Percentiles rank a stretch among this genome's conserved stretches.
Conservation (phyloP, 441 rosid species). For the Erodium chrysanthum region DNA sequence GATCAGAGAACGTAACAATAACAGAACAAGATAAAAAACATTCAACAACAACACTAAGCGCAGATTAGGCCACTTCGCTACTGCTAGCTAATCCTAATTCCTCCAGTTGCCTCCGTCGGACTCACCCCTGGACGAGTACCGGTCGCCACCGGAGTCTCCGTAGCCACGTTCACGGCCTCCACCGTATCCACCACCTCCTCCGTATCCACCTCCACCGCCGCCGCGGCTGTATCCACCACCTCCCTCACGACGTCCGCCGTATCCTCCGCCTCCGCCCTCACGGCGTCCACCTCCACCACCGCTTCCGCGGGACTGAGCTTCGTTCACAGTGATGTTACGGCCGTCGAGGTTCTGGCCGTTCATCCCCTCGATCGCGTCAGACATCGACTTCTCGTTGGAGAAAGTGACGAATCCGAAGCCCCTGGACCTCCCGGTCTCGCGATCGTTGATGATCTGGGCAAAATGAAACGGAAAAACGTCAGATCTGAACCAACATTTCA, state of each 20-base stretch:
- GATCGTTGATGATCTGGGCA: background rate
- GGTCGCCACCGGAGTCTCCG: background rate
- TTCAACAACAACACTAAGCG: background rate
- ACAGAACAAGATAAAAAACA: too few species aligned
- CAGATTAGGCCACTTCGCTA: too few species aligned
- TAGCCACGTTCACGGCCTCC: too few species aligned
- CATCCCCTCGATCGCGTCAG: slow-evolving; percentile 1
- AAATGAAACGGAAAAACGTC: background rate
- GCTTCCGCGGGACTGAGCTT: background rate
- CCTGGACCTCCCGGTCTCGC: background rate
- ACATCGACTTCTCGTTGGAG: background rate
- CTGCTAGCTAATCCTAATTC: background rate
- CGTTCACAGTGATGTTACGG: slow-evolving; percentile 1
- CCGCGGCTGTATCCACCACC: background rate
- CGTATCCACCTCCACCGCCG: background rate
- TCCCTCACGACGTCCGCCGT: background rate
- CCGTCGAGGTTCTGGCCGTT: background rate
- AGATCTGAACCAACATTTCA: background rate
- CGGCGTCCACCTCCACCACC: background rate
- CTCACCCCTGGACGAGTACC: background rate
- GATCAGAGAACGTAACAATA: too few species aligned
- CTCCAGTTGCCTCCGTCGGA: background rate
- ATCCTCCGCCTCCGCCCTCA: background rate
- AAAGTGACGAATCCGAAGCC: background rate
- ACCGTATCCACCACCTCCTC: too few species aligned